Percentiles rank a stretch among this genome's conserved stretches.
phyloP scores from a whole-genome alignment of 164 flowering plant genomes.

The Stephania japonica region DNA sequence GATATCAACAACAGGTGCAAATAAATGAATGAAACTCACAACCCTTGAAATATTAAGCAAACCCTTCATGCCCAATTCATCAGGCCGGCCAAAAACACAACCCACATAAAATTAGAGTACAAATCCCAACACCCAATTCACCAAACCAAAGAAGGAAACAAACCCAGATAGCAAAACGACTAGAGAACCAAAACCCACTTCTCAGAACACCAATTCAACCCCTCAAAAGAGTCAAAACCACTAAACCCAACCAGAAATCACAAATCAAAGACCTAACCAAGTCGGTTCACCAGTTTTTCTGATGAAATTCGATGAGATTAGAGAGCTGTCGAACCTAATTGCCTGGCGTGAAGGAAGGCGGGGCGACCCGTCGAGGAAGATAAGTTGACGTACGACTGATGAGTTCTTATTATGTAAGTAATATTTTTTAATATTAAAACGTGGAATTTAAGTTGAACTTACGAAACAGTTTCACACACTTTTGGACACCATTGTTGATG shows the following conservation, averaged over 20 bases:
- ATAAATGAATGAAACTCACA: neutral
- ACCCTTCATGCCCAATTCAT: constrained; percentile 13
- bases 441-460: no score
- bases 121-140: neutral
- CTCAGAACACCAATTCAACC: neutral
- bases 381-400: neutral
- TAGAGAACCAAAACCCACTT: neutral
- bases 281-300: neutral
- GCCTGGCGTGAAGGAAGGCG: neutral
- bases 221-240: neutral
- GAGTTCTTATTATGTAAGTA: neutral
- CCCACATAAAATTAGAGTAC: constrained; percentile 8
- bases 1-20: neutral
- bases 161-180: constrained; percentile 1
- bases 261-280: neutral
- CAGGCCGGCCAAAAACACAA: constrained; percentile 11
- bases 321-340: neutral
- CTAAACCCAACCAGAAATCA: neutral
- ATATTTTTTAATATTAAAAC: no score
- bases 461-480: no score
- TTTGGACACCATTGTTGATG: neutral
- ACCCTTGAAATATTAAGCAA: neutral
- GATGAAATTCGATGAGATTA: neutral
- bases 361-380: neutral
- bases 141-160: neutral